phyloP scores from a whole-genome alignment of 2,329 filamentous ascomycete genomes.

The Graphiopsis chlorocephala region DNA sequence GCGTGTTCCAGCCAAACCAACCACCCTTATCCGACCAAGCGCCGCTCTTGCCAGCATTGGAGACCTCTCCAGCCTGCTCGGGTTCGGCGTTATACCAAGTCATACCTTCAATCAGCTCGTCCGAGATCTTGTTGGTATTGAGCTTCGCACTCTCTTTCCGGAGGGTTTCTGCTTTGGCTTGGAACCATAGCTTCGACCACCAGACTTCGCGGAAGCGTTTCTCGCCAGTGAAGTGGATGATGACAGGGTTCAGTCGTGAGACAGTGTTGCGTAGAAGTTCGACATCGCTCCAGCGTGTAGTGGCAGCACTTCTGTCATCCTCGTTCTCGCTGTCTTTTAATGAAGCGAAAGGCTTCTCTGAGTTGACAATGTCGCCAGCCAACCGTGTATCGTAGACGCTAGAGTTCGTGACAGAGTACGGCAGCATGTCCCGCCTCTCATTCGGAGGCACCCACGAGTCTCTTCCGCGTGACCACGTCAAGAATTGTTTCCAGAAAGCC shows the following conservation, averaged over 20 bases:
- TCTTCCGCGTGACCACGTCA: slow-evolving; percentile 37
- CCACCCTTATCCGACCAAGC: slow-evolving; percentile 30
- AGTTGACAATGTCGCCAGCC: slow-evolving; percentile 24
- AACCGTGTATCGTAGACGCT: slow-evolving; percentile 23
- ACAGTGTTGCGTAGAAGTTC: slow-evolving; percentile 30
- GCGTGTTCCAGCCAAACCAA: slow-evolving; percentile 29
- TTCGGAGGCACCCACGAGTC: slow-evolving; percentile 24
- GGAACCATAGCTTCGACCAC: slow-evolving; percentile 35
- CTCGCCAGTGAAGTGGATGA: slow-evolving; percentile 32
- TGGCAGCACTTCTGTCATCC: slow-evolving; percentile 3
- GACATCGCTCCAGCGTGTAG: slow-evolving; percentile 24
- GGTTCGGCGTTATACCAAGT: slow-evolving; percentile 27
- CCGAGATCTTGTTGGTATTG: slow-evolving; percentile 20
- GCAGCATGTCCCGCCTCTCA: slow-evolving; percentile 9
- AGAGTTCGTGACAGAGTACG: slow-evolving; percentile 14
- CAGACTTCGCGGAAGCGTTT: slow-evolving; percentile 29
- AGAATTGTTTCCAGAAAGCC: slow-evolving; percentile 30
- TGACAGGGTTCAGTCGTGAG: slow-evolving; percentile 25
- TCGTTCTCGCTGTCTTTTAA: slow-evolving; percentile 20
- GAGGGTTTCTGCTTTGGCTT: slow-evolving; percentile 25
- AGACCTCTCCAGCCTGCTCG: slow-evolving; percentile 24
- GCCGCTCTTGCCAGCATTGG: slow-evolving; percentile 22
- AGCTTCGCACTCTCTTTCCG: slow-evolving; percentile 21
- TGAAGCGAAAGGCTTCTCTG: slow-evolving; percentile 24
- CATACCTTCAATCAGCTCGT: slow-evolving; percentile 24